Conservation (phyloP, 345 rosid species). For the Eucalyptus coolabah region DNA sequence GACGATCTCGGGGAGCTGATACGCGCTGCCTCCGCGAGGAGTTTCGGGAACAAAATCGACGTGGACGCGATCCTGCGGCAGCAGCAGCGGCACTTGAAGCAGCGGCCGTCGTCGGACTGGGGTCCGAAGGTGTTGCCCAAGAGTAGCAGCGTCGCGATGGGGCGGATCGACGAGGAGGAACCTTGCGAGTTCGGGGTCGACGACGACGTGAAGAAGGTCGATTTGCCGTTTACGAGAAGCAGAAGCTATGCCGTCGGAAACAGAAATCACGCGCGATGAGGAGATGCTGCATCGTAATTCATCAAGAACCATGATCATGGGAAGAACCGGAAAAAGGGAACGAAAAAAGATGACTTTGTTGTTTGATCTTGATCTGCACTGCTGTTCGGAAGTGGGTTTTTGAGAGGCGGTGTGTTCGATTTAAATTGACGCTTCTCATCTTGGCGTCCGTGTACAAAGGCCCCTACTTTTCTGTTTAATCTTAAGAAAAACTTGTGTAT, state of each 20-base stretch:
- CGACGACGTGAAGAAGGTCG: neutral
- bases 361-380: neutral
- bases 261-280: neutral
- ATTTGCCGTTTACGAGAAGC: slow-evolving; percentile 18
- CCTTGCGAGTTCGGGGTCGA: slow-evolving; percentile 27
- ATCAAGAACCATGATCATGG: neutral
- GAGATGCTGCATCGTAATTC: neutral
- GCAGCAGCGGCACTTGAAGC: neutral
- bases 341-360: neutral
- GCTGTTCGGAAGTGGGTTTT: neutral
- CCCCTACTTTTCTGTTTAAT: neutral
- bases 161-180: slow-evolving; percentile 67
- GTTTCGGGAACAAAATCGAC: neutral
- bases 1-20: slow-evolving; percentile 28
- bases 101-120: neutral
- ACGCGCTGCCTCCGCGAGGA: slow-evolving; percentile 30
- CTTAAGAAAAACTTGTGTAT: neutral
- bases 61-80: neutral
- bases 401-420: neutral
- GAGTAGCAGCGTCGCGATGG: slow-evolving; percentile 31
- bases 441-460: neutral
- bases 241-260: slow-evolving; percentile 15
- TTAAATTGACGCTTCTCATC: neutral
- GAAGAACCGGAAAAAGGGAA: neutral
- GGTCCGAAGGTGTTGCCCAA: slow-evolving; percentile 9